A percentile compares a stretch with the other conserved stretches of the same genome.
These are phyloP conservation scores for Hypoxylon subgilvum DNA, from an alignment of 495 filamentous ascomycete genomes.

Conservation along the genomic window DNA sequence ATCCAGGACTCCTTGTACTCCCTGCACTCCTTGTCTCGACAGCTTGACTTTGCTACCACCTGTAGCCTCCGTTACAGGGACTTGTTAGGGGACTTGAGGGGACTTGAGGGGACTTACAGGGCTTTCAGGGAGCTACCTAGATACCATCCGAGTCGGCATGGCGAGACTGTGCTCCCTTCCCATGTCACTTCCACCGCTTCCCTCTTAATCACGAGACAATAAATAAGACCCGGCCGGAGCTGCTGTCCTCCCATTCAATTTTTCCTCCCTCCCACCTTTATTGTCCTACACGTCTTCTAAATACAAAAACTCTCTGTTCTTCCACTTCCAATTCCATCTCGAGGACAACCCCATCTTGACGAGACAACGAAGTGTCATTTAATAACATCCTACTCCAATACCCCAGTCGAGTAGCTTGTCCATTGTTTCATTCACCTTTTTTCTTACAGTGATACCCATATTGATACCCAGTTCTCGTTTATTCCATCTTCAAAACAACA, in stretches of 20 bases:
- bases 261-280: constrained; percentile 34
- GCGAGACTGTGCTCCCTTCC: constrained; percentile 36
- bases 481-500: constrained; percentile 48
- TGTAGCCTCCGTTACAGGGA: constrained; percentile 8
- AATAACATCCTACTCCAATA: constrained; percentile 28
- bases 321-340: constrained; percentile 27
- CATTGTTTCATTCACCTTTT: constrained; percentile 48
- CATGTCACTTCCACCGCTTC: constrained; percentile 40
- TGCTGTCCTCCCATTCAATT: constrained; percentile 37
- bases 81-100: no score
- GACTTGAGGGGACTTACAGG: no score
- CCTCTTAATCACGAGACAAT: constrained; percentile 44
- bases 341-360: constrained; percentile 25
- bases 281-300: constrained; percentile 37
- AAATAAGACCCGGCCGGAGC: constrained; percentile 43
- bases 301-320: constrained; percentile 31
- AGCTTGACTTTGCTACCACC: constrained; percentile 10
- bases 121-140: no score
- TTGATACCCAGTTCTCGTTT: constrained; percentile 51
- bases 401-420: constrained; percentile 34
- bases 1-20: background rate
- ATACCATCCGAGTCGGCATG: no score
- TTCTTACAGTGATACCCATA: constrained; percentile 57
- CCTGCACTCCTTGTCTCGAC: constrained; percentile 15
- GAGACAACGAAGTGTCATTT: constrained; percentile 40